A percentile compares a stretch with the other conserved stretches of the same genome.
Conservation (phyloP, 2,329 filamentous ascomycete genomes). For the Fusarium aywerte region DNA sequence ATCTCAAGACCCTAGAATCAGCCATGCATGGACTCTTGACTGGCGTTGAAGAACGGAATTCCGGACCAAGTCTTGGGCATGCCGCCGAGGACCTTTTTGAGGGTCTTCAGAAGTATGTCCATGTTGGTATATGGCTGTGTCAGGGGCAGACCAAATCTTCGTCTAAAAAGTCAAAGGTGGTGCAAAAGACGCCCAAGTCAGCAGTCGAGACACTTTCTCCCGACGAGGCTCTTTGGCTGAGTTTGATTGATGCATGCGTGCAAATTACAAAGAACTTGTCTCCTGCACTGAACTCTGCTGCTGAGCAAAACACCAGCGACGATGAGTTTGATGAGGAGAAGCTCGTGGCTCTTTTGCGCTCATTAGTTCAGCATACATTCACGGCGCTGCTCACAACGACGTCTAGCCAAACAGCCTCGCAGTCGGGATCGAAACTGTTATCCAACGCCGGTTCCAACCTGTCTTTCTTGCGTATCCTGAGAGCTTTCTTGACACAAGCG, state of each 20-base stretch:
- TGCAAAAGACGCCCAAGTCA: slow-evolving; percentile 62
- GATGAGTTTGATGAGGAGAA: slow-evolving; percentile 65
- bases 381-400: slow-evolving; percentile 84
- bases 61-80: slow-evolving; percentile 63
- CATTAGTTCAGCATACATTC: slow-evolving; percentile 89
- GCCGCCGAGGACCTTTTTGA: slow-evolving; percentile 79
- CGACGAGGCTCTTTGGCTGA: slow-evolving; percentile 69
- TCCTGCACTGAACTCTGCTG: slow-evolving; percentile 59
- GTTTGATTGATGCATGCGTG: slow-evolving; percentile 69
- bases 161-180: slow-evolving; percentile 56
- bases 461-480: slow-evolving; percentile 88
- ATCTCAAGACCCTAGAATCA: slow-evolving; percentile 82
- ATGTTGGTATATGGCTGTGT: slow-evolving; percentile 96
- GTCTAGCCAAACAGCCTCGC: slow-evolving; percentile 59
- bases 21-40: slow-evolving; percentile 79
- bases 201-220: slow-evolving; percentile 59
- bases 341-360: slow-evolving; percentile 75
- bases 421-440: slow-evolving; percentile 50
- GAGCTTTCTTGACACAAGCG: slow-evolving; percentile 86
- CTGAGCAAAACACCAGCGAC: slow-evolving; percentile 41
- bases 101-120: slow-evolving; percentile 86
- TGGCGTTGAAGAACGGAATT: slow-evolving; percentile 67
- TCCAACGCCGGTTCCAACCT: slow-evolving; percentile 65
- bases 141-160: slow-evolving; percentile 79
- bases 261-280: slow-evolving; percentile 73